A percentile compares a stretch with the other conserved stretches of the same genome.
These are phyloP conservation scores for Alisma plantagoaquatica DNA, from an alignment of 106 monocot genomes.

Conservation along the genomic window DNA sequence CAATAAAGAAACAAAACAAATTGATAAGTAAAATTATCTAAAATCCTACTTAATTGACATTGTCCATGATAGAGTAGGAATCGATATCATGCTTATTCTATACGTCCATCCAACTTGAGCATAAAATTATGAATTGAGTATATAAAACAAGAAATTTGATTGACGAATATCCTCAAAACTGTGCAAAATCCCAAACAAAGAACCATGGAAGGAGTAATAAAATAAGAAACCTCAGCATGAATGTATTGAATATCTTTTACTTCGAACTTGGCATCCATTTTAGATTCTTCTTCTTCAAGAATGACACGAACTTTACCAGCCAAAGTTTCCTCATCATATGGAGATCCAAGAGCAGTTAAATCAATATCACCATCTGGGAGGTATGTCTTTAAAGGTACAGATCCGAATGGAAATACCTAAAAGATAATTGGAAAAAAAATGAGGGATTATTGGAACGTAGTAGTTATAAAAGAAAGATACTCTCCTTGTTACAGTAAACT, in stretches of 20 bases:
- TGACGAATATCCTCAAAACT: not conserved
- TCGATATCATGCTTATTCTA: no score
- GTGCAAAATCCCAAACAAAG: not conserved
- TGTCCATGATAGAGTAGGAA: no score
- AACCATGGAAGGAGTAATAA: no score
- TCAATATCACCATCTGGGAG: constrained; percentile 99
- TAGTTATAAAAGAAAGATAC: no score
- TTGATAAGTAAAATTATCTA: no score
- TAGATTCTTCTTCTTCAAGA: constrained; percentile 60
- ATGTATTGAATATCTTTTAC: constrained; percentile 84
- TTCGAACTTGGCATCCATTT: constrained; percentile 50
- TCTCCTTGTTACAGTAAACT: no score
- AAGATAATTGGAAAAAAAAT: constrained; percentile 5
- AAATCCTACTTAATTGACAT: no score
- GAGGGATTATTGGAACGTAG: no score
- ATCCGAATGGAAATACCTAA: constrained; percentile 88
- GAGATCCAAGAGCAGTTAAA: constrained; percentile 50
- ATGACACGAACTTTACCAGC: constrained; percentile 32
- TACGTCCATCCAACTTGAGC: no score
- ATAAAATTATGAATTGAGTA: no score
- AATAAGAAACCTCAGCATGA: constrained; percentile 85
- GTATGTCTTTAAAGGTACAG: constrained; percentile 93
- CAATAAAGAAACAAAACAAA: no score
- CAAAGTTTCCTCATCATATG: constrained; percentile 40
- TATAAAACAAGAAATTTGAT: no score